Base-by-base conservation (phyloP, 1,284 basidiomycete species). In the Cutaneotrichosporon cutaneum region DNA sequence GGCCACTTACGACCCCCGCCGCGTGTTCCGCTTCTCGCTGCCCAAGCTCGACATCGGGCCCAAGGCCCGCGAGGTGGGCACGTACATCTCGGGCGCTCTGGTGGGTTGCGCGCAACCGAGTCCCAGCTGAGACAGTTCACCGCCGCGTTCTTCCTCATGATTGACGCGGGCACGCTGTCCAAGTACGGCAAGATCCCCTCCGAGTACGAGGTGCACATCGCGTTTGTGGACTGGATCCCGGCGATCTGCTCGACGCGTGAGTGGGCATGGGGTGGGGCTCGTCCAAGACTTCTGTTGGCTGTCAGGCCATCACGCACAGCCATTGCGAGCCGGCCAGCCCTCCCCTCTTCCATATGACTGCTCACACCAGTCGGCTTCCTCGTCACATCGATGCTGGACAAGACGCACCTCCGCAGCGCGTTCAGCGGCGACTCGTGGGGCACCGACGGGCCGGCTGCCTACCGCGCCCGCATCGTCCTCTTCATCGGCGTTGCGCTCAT, bases 401-500 rank as follows among this genome's bases (percentile, higher is more conserved):
- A 98, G 83, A 89, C 92, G 71, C 85, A 92, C 50, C 84, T 98
- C 59, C 83, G 87, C 26, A 89, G 89, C 0, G 90, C 94, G 11
- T 92, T 90, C 65, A 86, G 76, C 8, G 87, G 88, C 4, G 81
- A 81, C 54, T 68, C 74, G 22, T 81, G 78, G 76, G 78, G 77
- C 24, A 73, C 73, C 22, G 91, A 92, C 69, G 83, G 88, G 0
- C 82, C 87, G 6, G 90, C 92, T 1, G 92, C 94, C 18, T 95
- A 92, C 90, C 84, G 91, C 64, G 94, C 94, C 3, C 82, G 94
- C 36, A 80, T 95, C 64, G 87, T 95, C 70, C 80, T 98, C 69
- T 99, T 99, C 80, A 85, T 98, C 65, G 95, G 95, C 0, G 97
- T 99, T 73, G 94, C 95, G 0, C 80, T 98, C 56, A 92, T 98